Conservation (phyloP, 257 asterid genomes). For the Solanum ossicruentum region DNA sequence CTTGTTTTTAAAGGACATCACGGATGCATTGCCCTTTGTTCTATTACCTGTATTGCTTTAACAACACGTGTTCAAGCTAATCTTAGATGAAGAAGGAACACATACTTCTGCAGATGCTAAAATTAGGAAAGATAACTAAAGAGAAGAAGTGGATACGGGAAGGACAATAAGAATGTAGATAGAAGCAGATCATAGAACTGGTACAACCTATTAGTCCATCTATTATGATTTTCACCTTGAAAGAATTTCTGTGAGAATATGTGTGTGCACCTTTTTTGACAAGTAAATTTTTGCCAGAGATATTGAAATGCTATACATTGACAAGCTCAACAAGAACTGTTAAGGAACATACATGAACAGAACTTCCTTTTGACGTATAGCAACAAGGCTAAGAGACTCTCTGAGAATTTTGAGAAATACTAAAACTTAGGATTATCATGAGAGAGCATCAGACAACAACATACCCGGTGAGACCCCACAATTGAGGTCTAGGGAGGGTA, state of each 20-base stretch:
- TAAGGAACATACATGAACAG: neutral
- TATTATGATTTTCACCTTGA: neutral
- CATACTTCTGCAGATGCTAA: neutral
- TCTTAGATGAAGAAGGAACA: neutral
- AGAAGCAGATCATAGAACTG: neutral
- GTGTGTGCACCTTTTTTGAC: neutral
- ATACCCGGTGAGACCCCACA: too few relatives aligned
- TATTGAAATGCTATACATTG: neutral
- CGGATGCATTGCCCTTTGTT: neutral
- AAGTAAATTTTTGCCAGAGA: neutral
- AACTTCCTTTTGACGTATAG: neutral
- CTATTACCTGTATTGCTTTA: neutral
- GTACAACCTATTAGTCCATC: neutral
- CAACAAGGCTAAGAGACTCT: neutral
- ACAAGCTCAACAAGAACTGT: neutral
- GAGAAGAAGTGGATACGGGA: neutral
- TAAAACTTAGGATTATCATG: neutral
- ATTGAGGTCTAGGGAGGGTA: too few relatives aligned
- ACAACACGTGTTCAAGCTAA: neutral
- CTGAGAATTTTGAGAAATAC: neutral
- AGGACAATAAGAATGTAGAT: neutral
- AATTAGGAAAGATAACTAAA: neutral
- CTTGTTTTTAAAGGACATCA: neutral
- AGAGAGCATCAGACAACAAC: neutral
- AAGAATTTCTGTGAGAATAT: neutral